These are phyloP conservation scores for Pochonia chlamydosporia DNA, from an alignment of 2,329 filamentous ascomycete genomes.

Conservation along the genomic window DNA sequence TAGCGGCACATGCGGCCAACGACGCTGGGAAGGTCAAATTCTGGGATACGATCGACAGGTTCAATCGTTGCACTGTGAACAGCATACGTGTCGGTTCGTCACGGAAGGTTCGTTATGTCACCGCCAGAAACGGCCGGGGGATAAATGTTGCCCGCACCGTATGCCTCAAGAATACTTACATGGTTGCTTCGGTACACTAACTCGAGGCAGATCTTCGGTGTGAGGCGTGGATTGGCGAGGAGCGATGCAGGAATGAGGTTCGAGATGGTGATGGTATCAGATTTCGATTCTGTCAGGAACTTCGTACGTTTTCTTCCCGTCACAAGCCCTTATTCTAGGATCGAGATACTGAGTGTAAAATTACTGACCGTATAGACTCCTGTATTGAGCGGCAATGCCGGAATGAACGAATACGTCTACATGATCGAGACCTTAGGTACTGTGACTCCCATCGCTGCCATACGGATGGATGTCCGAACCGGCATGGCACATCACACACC, in stretches of 20 bases:
- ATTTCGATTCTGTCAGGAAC: background rate
- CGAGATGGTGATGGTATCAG: background rate
- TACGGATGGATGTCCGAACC: background rate
- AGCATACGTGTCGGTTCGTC: slow-evolving; percentile 5
- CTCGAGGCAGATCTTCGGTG: background rate
- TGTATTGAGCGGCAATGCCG: background rate
- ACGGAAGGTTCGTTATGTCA: background rate
- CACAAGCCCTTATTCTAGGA: background rate
- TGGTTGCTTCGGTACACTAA: too few species aligned
- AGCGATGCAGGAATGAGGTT: background rate
- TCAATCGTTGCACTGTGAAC: slow-evolving; percentile 4
- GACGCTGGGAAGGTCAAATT: background rate
- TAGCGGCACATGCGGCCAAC: background rate
- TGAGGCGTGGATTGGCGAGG: background rate
- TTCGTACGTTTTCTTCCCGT: too few species aligned
- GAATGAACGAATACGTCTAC: background rate
- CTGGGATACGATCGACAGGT: background rate
- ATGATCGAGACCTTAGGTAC: background rate
- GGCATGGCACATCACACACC: background rate
- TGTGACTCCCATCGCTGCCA: background rate
- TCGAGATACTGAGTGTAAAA: background rate
- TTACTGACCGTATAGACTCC: background rate
- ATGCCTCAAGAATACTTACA: too few species aligned
- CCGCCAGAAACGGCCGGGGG: background rate
- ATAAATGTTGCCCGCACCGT: slow-evolving; percentile 2